Conservation (phyloP, 1,284 basidiomycete genomes). For the Ganoderma resinaceum region DNA sequence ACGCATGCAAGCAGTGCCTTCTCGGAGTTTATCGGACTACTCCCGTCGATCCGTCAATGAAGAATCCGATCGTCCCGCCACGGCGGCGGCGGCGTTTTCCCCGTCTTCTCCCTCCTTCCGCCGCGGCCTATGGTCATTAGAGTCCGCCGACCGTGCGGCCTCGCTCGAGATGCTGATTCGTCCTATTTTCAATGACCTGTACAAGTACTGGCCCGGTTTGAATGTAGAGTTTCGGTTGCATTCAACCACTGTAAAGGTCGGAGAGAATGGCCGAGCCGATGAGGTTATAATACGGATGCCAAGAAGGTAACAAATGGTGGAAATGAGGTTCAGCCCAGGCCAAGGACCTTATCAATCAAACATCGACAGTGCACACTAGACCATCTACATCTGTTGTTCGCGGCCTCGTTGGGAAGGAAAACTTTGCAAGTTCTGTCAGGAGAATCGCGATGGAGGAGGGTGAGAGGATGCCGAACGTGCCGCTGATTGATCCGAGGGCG, state of each 20-base stretch:
- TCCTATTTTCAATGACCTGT: no score
- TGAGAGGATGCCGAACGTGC: background rate
- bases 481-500: background rate
- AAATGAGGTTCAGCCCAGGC: background rate
- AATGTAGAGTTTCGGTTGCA: no score
- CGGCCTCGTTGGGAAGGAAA: background rate
- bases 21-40: background rate
- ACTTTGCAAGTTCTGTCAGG: background rate
- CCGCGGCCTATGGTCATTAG: background rate
- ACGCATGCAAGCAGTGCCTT: background rate
- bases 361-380: background rate
- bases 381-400: background rate
- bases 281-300: background rate
- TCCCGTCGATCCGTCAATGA: background rate
- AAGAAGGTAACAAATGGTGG: background rate
- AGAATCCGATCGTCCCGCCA: background rate
- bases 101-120: background rate
- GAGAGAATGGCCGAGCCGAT: background rate
- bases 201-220: background rate
- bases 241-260: background rate
- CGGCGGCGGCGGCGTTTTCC: background rate
- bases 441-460: background rate
- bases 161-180: background rate
- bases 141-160: no score
- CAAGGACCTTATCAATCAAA: background rate